Conservation (phyloP, 345 rosid species). For the Sonneratia caseolaris region DNA sequence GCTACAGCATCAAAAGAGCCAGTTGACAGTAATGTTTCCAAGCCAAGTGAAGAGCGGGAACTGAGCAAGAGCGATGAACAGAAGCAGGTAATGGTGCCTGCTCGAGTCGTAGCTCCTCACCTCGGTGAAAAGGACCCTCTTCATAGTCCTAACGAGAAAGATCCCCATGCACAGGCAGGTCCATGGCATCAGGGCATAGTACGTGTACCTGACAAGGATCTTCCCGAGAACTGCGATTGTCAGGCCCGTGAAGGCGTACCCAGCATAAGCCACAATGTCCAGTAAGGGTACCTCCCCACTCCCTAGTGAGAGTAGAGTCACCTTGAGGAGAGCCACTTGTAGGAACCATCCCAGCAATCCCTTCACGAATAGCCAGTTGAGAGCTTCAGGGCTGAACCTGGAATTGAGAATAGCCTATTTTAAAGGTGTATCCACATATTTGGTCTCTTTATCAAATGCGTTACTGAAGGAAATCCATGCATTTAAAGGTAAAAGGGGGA, state of each 20-base stretch:
- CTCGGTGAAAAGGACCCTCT: conserved; percentile 85
- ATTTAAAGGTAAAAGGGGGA: neutral
- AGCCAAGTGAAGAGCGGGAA: conserved; percentile 87
- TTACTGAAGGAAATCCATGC: neutral
- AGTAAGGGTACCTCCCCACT: conserved; percentile 88
- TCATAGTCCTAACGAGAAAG: conserved; percentile 92
- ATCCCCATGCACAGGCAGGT: conserved; percentile 75
- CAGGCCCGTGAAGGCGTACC: conserved; percentile 76
- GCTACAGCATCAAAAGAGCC: conserved; percentile 39
- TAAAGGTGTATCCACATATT: neutral
- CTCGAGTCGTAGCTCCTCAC: conserved; percentile 81
- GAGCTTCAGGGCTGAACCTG: conserved; percentile 93
- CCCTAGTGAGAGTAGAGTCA: conserved; percentile 71
- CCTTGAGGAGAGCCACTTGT: conserved; percentile 78
- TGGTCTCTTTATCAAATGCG: neutral
- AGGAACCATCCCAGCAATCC: conserved; percentile 86
- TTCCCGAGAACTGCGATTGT: conserved; percentile 71
- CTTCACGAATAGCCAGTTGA: conserved; percentile 82
- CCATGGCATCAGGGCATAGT: conserved; percentile 78
- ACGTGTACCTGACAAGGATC: conserved; percentile 56
- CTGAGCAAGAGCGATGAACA: conserved; percentile 83
- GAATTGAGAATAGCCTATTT: neutral
- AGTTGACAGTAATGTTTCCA: conserved; percentile 81
- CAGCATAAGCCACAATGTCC: conserved; percentile 84
- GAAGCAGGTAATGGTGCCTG: conserved; percentile 82